Evolutionary conservation across 2,329 filamentous ascomycete genomes (phyloP).

Genomic region (Colletotrichum sp.): DNA sequence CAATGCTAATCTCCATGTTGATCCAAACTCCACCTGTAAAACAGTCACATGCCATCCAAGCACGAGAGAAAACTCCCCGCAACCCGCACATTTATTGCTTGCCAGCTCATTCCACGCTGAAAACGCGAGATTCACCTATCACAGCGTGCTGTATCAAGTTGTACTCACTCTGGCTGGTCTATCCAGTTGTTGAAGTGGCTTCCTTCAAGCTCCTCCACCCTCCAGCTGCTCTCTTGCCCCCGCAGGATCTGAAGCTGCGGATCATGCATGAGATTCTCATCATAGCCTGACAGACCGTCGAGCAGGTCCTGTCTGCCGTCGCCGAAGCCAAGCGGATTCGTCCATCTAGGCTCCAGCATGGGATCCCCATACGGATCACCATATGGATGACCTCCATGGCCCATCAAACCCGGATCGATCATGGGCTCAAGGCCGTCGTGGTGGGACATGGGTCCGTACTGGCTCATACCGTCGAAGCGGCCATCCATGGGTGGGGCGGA

Average conservation of each 20-base stretch:
- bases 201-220: constrained; percentile 36
- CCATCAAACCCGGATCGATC: constrained; percentile 21
- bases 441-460: constrained; percentile 18
- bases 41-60: neutral
- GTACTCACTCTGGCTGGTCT: constrained; percentile 28
- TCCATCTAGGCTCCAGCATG: constrained; percentile 19
- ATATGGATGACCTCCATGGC: constrained; percentile 15
- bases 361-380: constrained; percentile 13
- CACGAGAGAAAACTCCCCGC: neutral
- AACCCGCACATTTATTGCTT: neutral
- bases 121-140: neutral
- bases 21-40: neutral
- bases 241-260: constrained; percentile 30
- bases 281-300: constrained; percentile 23
- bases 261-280: constrained; percentile 23
- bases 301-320: constrained; percentile 12
- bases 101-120: neutral
- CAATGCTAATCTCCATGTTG: neutral
- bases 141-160: neutral
- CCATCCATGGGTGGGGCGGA: constrained; percentile 11
- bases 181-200: constrained; percentile 37
- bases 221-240: constrained; percentile 38
- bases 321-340: constrained; percentile 9
- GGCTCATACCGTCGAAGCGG: constrained; percentile 18
- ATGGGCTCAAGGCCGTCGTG: constrained; percentile 24